Percentiles rank a stretch among this genome's conserved stretches.
These are phyloP conservation scores for Epithele typhae DNA, from an alignment of 768 basidiomycete genomes.

Conservation along the genomic window DNA sequence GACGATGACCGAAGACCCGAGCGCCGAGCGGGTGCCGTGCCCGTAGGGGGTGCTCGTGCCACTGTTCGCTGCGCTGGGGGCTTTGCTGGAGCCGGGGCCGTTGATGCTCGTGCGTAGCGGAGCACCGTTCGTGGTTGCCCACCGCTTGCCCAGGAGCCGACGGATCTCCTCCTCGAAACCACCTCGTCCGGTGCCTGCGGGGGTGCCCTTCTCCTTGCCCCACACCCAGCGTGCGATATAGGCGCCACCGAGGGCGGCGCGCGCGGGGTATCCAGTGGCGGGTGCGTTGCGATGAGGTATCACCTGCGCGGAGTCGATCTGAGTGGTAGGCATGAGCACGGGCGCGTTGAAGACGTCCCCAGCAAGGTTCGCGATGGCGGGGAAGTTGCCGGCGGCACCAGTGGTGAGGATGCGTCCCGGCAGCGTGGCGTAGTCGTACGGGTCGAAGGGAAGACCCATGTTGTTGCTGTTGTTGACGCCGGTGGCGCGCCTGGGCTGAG, in stretches of 20 bases:
- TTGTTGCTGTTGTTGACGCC: slow-evolving; percentile 31
- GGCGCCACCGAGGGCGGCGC: slow-evolving; percentile 69
- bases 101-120: slow-evolving; percentile 60
- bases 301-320: slow-evolving; percentile 73
- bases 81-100: slow-evolving; percentile 26
- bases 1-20: slow-evolving; percentile 48
- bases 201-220: slow-evolving; percentile 53
- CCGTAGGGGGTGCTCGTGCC: slow-evolving; percentile 68
- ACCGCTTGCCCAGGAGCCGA: slow-evolving; percentile 66
- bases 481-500: slow-evolving; percentile 13
- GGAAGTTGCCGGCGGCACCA: slow-evolving; percentile 83
- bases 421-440: slow-evolving; percentile 65
- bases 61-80: slow-evolving; percentile 52
- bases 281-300: slow-evolving; percentile 73
- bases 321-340: slow-evolving; percentile 69
- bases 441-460: slow-evolving; percentile 71
- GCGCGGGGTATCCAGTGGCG: slow-evolving; percentile 60
- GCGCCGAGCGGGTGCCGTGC: slow-evolving; percentile 40
- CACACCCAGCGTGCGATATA: slow-evolving; percentile 86
- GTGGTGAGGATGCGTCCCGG: slow-evolving; percentile 66
- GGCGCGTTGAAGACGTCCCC: slow-evolving; percentile 83
- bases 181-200: slow-evolving; percentile 39
- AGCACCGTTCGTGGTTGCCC: slow-evolving; percentile 60
- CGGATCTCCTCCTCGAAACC: slow-evolving; percentile 80
- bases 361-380: slow-evolving; percentile 71